Evolutionary conservation across 306 rosid species (phyloP), one percentile per base, ranked within the genome.

Genomic region (Vicia faba): DNA sequence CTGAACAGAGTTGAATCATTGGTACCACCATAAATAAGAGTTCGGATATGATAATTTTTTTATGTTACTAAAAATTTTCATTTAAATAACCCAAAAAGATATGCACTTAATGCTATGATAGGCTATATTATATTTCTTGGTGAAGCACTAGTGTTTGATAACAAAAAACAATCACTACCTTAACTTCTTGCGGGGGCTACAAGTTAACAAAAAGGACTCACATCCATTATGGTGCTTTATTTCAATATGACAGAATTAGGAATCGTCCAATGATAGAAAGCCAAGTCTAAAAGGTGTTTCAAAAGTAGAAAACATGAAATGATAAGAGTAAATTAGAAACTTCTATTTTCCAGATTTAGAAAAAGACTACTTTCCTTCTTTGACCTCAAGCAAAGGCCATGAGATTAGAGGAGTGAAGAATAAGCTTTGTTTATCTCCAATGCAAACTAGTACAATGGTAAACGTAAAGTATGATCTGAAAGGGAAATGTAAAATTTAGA

Each of bases 211-310:
- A 60, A 60, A 60, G 43, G 16, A 36, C 13, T 16, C 10, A 18
- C 28, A 16, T 36, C 5, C 13, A n/a, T 31, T 31, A 73, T 51
- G 66, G 65, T 63, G 78, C 41, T 54, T 59, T 8, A 48, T 48
- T 33, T 3, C 7, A 13, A 43, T 19, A 10, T 69, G 68, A 80
- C 72, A 48, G 50, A 39, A 20, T 38, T 63, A 59, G 72, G 36
- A 74, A n/a, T 58, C 48, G 38, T 35, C 75, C 82, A 80, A 85
- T 82, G 68, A 77, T 64, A 66, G 73, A 59, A 28, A 35, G 76
- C 16, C 83, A 80, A 29, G 78, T 79, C 18, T 44, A 53, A 59
- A 76, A 51, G 74, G 78, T 55, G 31, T 31, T 71, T 13, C 33
- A 48, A n/a, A 66, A 70, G 62, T 26, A 33, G 2, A 20, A 59